phyloP scores from a whole-genome alignment of 345 rosid species.

The Clausena lansium region DNA sequence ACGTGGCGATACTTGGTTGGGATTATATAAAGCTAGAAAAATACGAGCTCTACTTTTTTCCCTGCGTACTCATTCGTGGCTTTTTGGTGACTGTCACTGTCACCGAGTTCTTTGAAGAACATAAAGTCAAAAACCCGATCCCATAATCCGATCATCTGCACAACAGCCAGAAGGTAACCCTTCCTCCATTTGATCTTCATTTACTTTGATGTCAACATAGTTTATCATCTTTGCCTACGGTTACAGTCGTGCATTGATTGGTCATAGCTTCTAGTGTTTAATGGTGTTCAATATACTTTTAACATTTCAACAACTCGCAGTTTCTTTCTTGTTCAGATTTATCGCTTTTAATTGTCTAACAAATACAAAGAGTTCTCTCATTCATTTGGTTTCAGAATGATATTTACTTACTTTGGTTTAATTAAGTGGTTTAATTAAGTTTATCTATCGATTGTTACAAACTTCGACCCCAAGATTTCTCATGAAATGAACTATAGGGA shows the following conservation, averaged over 20 bases:
- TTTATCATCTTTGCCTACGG: too few relatives aligned
- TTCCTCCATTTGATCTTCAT: not conserved
- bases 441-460: too few relatives aligned
- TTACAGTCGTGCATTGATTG: not conserved
- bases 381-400: not conserved
- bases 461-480: too few relatives aligned
- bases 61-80: too few relatives aligned
- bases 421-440: too few relatives aligned
- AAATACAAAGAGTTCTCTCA: too few relatives aligned
- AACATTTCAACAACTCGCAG: not conserved
- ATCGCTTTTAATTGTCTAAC: not conserved
- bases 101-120: too few relatives aligned
- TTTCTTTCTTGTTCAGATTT: not conserved
- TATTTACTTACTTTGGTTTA: too few relatives aligned
- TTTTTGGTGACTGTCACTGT: too few relatives aligned
- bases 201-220: not conserved
- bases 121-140: too few relatives aligned
- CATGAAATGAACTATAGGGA: too few relatives aligned
- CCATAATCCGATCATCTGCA: not conserved
- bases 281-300: not conserved
- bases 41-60: not conserved
- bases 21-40: not conserved
- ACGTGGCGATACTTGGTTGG: not conserved
- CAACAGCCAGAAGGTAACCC: not conserved
- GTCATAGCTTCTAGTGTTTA: too few relatives aligned